Percentiles rank a stretch among this genome's conserved stretches.
Evolutionary conservation across 2,329 filamentous ascomycete genomes (phyloP).

Genomic region (Ophiostoma triangulosporum): DNA sequence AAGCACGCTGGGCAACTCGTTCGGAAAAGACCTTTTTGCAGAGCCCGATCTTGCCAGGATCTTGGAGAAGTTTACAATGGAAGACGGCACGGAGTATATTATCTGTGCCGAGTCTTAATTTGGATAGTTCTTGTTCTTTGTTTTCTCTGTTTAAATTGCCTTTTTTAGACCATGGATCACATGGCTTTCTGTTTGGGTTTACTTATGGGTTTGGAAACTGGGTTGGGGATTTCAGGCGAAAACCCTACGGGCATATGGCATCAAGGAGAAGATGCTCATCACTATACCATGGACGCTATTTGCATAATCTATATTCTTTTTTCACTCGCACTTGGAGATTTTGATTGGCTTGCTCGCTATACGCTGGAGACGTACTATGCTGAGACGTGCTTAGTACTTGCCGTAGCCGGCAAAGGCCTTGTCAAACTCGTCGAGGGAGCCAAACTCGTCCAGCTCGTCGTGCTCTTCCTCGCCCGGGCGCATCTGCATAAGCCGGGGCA

Average conservation of each 20-base stretch:
- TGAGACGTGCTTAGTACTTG: background rate
- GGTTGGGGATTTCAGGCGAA: conserved; percentile 5
- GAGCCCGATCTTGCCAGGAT: conserved; percentile 10
- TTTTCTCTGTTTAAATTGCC: background rate
- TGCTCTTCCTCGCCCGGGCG: background rate
- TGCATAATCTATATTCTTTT: background rate
- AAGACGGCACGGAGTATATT: conserved; percentile 9
- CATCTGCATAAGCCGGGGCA: background rate
- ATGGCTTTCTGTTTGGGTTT: background rate
- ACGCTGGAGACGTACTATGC: background rate
- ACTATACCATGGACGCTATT: conserved; percentile 5
- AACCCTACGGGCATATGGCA: background rate
- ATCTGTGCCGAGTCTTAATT: conserved; percentile 8
- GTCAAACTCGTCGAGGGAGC: background rate
- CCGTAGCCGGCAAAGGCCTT: background rate
- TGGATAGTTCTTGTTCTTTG: background rate
- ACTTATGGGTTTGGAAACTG: background rate
- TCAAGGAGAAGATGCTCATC: background rate
- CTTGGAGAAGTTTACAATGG: conserved; percentile 11
- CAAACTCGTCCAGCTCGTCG: conserved; percentile 3
- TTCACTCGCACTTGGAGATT: too few relatives aligned
- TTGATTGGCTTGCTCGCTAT: background rate
- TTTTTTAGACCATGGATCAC: too few relatives aligned
- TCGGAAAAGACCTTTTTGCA: conserved; percentile 8
- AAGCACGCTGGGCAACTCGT: background rate